Evolutionary conservation across 2,329 filamentous ascomycete genomes (phyloP), one percentile per base, ranked within the genome.

Genomic region (Claviceps lovelessii): DNA sequence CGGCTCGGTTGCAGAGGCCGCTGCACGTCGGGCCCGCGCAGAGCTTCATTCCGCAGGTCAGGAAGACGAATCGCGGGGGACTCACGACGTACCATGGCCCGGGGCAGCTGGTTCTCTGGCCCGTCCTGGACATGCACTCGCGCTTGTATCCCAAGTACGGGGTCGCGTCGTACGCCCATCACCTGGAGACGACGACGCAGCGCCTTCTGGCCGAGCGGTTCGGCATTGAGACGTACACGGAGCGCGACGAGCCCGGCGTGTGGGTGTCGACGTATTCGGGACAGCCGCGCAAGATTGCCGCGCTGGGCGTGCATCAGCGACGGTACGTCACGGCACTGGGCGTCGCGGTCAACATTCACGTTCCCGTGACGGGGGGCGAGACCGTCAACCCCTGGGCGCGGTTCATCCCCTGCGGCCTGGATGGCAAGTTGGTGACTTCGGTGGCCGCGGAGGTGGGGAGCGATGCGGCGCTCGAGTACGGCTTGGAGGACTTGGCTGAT

Each of bases 21-120:
- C 65, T 79, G 31, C 59, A 57, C 31, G 61, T 76, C 45, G 19
- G 57, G 50, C 57, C 57, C 49, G 59, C 64, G 37, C 54, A 44
- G 56, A 66, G 37, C 51, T 73, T 70, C 61, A 59, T 66, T 31
- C 86, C 85, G 3, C 73, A 79, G n/a, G 81, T 93, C 61, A 70
- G 80, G 47, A 77, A 83, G 62, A 85, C 88, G 15, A 78, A 83
- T n/a, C 83, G 93, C 54, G 93, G 93, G 58, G 93, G 93, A 0
- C 83, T 95, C 60, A 90, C 88, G 0, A 97, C 93, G 3, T 97
- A 95, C 72, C 93, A 98, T 67, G 93, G 91, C 0, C 93, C 91
- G 0, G 91, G 91, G 0, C 93, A 98, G 68, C 72, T 95, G 51
- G 87, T 96, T 41, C 81, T 90, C n/a, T 98, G 95, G 74, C 89